Percentiles rank a stretch among this genome's conserved stretches.
These are phyloP conservation scores for Kodamaea jinghongensis DNA, from an alignment of 805 yeast species.

Conservation along the genomic window DNA sequence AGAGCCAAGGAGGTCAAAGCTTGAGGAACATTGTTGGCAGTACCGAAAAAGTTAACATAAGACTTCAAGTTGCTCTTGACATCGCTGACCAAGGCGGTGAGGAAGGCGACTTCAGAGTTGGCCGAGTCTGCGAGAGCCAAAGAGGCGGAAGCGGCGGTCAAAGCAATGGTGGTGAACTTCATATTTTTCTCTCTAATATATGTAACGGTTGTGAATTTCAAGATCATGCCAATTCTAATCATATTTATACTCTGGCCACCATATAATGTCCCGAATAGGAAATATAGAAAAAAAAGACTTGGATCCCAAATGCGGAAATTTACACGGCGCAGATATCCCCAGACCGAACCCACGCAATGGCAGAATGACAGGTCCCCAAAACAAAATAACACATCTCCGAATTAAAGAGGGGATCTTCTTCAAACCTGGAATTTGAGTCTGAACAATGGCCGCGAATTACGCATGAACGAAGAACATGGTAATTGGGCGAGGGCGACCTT, in stretches of 20 bases:
- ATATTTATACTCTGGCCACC: neutral
- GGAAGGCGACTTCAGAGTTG: slow-evolving; percentile 19
- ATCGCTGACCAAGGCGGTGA: slow-evolving; percentile 39
- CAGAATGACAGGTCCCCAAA: too few relatives aligned
- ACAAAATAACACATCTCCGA: too few relatives aligned
- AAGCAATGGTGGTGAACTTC: slow-evolving; percentile 16
- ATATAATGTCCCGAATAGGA: slow-evolving; percentile 1
- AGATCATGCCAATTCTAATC: slow-evolving; percentile 1
- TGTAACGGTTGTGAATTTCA: neutral
- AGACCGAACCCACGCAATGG: neutral
- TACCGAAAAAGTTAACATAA: slow-evolving; percentile 30
- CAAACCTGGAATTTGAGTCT: too few relatives aligned
- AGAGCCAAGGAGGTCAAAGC: slow-evolving; percentile 30
- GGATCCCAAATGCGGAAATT: neutral
- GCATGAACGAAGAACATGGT: too few relatives aligned
- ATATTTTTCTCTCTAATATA: slow-evolving; percentile 11
- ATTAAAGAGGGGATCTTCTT: too few relatives aligned
- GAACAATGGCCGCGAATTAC: too few relatives aligned
- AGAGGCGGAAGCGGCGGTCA: slow-evolving; percentile 16
- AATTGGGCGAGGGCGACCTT: neutral
- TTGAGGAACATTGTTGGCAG: slow-evolving; percentile 24
- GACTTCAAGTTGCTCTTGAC: slow-evolving; percentile 27
- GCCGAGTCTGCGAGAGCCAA: slow-evolving; percentile 16
- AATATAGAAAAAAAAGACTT: neutral
- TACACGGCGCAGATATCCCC: neutral